phyloP scores from a whole-genome alignment of 495 filamentous ascomycete species.

The Glutinoglossum americanum region DNA sequence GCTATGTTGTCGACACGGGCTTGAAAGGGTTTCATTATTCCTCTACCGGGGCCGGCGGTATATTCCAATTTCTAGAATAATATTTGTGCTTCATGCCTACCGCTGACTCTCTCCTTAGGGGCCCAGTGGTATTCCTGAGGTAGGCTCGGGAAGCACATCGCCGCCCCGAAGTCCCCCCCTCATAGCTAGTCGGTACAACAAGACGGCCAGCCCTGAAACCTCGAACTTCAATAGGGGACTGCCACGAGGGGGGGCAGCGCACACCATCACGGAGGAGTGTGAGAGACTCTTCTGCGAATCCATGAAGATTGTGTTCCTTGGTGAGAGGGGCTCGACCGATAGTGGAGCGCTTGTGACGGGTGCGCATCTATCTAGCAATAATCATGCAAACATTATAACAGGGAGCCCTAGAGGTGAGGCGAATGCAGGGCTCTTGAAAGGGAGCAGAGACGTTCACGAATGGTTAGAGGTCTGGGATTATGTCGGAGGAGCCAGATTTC shows the following conservation, averaged over 20 bases:
- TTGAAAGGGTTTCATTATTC: conserved; percentile 73
- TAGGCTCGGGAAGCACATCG: conserved; percentile 57
- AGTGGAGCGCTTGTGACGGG: conserved; percentile 60
- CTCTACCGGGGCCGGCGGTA: conserved; percentile 65
- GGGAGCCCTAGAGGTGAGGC: not conserved
- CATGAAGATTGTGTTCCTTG: conserved; percentile 79
- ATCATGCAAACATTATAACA: conserved; percentile 10
- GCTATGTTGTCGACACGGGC: conserved; percentile 42
- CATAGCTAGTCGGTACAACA: conserved; percentile 26
- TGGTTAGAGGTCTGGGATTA: conserved; percentile 85
- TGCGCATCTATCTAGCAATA: conserved; percentile 24
- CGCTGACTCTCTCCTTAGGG: conserved; percentile 25
- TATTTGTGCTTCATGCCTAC: not conserved
- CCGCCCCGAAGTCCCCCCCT: conserved; percentile 67
- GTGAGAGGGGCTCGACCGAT: conserved; percentile 54
- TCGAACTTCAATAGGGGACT: conserved; percentile 11
- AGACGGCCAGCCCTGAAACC: conserved; percentile 16
- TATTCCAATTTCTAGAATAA: conserved; percentile 6
- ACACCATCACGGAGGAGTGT: conserved; percentile 96
- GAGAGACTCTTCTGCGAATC: conserved; percentile 98
- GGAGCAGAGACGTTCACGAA: conserved; percentile 3
- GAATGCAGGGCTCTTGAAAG: conserved; percentile 6
- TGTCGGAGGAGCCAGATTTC: conserved; percentile 55
- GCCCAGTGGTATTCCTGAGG: conserved; percentile 96
- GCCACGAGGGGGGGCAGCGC: conserved; percentile 71